Conservation (phyloP, 257 asterid species). For the Ballota nigra region DNA sequence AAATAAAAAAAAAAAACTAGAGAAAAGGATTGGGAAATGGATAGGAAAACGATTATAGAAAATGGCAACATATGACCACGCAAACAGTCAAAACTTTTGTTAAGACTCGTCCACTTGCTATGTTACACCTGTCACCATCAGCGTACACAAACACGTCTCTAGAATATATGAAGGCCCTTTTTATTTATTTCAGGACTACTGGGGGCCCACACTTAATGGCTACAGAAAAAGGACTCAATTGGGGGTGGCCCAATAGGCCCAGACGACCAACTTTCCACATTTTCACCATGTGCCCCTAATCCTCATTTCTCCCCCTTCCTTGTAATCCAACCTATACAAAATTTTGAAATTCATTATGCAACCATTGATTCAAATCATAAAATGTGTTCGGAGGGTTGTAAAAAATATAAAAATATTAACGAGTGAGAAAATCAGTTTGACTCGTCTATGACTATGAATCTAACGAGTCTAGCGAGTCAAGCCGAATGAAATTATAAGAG, state of each 20-base stretch:
- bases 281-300: constrained; percentile 22
- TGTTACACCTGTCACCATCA: constrained; percentile 12
- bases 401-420: no score
- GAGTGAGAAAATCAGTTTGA: no score
- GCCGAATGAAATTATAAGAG: no score
- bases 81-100: constrained; percentile 8
- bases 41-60: no score
- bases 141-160: constrained; percentile 6
- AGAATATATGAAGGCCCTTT: constrained; percentile 11
- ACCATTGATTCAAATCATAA: background rate
- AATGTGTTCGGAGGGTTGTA: background rate
- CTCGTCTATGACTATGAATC: no score
- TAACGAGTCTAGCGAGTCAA: no score
- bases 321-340: no score
- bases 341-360: background rate
- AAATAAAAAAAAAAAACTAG: no score
- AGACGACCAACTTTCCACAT: constrained; percentile 12
- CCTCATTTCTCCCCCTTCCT: background rate
- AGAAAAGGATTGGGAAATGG: no score
- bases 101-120: background rate
- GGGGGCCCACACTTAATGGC: constrained; percentile 24
- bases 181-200: background rate
- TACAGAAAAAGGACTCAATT: constrained; percentile 15
- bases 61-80: background rate
- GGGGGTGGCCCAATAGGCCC: constrained; percentile 9